Percentiles rank a stretch among this genome's conserved stretches.
phyloP scores from a whole-genome alignment of 441 rosid genomes.

The Arabidopsis lyrata region DNA sequence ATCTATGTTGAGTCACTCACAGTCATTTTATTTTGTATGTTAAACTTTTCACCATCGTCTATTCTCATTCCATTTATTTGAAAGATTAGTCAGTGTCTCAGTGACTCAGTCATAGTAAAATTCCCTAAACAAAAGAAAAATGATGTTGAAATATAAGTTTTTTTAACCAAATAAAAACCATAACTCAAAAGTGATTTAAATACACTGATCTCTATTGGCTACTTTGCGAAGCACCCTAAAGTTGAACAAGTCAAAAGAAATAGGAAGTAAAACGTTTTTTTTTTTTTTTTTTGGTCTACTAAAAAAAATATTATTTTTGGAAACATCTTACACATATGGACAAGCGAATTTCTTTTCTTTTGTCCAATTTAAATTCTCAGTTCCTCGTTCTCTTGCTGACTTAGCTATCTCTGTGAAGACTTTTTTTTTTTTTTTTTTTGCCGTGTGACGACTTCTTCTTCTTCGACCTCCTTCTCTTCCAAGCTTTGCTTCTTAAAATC shows the following conservation, averaged over 20 bases:
- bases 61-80: too few species aligned
- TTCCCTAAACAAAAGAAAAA: neutral
- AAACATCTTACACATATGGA: neutral
- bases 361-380: conserved; percentile 16
- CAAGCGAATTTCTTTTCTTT: neutral
- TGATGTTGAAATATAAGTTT: too few species aligned
- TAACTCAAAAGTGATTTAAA: conserved; percentile 1
- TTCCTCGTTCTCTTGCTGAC: conserved; percentile 26
- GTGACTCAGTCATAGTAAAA: neutral
- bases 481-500: conserved; percentile 33
- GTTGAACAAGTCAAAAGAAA: conserved; percentile 29
- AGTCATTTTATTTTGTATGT: too few species aligned
- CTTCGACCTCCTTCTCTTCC: conserved; percentile 13
- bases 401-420: conserved; percentile 34
- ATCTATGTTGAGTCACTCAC: neutral
- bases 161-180: neutral
- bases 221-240: conserved; percentile 17
- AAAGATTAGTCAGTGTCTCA: neutral
- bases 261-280: neutral
- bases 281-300: neutral
- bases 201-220: conserved; percentile 17
- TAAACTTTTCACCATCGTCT: too few species aligned
- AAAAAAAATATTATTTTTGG: neutral
- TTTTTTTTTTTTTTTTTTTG: neutral
- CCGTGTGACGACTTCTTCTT: conserved; percentile 46